Evolutionary conservation across 345 rosid genomes (phyloP).

Genomic region (Eucalyptus regnans): DNA sequence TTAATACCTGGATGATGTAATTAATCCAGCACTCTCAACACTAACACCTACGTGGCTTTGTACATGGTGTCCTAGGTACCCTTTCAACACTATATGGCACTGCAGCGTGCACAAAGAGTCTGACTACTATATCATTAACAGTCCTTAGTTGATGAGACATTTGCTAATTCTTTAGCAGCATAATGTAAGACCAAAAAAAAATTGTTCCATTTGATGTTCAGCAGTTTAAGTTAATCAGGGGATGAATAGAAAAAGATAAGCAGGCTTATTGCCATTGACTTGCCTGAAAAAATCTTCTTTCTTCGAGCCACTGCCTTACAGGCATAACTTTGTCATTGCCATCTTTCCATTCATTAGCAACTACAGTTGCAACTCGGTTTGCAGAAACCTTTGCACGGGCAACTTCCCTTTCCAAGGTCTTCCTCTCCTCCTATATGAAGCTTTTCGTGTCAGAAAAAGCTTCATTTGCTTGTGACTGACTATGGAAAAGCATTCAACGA

Average conservation of each 20-base stretch:
- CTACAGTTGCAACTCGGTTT: constrained; percentile 37
- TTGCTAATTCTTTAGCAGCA: background rate
- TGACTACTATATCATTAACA: background rate
- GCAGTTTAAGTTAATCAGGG: background rate
- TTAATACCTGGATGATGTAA: background rate
- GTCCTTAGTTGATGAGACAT: background rate
- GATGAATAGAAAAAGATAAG: background rate
- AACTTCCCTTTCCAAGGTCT: constrained; percentile 32
- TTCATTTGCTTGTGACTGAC: background rate
- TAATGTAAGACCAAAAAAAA: background rate
- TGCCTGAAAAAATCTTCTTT: constrained; percentile 34
- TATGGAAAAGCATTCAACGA: background rate
- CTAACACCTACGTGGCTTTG: background rate
- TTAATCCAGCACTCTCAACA: background rate
- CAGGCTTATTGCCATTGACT: background rate
- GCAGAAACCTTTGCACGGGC: constrained; percentile 41
- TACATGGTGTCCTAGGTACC: background rate
- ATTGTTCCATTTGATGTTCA: background rate
- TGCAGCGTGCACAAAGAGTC: background rate
- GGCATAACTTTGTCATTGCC: constrained; percentile 46
- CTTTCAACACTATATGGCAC: background rate
- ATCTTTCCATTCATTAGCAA: constrained; percentile 47
- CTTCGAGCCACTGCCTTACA: constrained; percentile 39
- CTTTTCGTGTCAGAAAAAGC: constrained; percentile 4
- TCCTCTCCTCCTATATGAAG: constrained; percentile 28